Base-by-base conservation (phyloP, 2,329 filamentous ascomycete species). In the Metarhizium robertsii region DNA sequence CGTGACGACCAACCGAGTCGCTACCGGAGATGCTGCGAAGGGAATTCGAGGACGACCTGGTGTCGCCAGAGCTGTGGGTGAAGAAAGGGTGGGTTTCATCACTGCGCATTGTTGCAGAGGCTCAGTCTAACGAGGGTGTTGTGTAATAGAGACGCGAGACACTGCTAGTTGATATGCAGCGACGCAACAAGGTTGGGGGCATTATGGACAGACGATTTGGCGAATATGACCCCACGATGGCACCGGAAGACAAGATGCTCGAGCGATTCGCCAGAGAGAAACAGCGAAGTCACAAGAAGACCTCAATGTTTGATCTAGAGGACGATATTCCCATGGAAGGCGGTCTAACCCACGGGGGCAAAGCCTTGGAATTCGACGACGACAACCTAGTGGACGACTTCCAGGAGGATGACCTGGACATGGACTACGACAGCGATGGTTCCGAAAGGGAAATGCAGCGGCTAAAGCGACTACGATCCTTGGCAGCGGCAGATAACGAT, bases 191-290 rank as follows among this genome's bases (percentile, higher is more conserved):
- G 71, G 86, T 92, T 20, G 94, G 94, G 60, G 92, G 92, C 4
- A 90, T 99, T 59, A 73, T 96, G 53, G 94, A 99, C 78, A 84
- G 90, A 65, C 86, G 94, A 64, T 96, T 99, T 65, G 94, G 95
- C 71, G 95, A 99, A 75, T 88, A 95, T 66, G 92, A 99, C 69
- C 89, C 91, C 11, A 88, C 85, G 13, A 92, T 99, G 90, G 90
- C 90, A 3, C 86, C 91, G 2, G 94, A 99, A 67, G 90, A 97
- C 66, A 88, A 88, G 68, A 94, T 94, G 74, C 81, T 94, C 61
- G 89, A 96, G 71, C 82, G 94, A 66, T 99, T 95, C 67, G 89
- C 92, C 48, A 78, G 85, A 64, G 94, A 96, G 73, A 94, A 94
- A 70, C 86, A 92, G 73, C 80, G 80, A 62, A 81, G 81, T 60